Conservation (phyloP, 208 protist genomes). For the Crithidia thermophila region DNA sequence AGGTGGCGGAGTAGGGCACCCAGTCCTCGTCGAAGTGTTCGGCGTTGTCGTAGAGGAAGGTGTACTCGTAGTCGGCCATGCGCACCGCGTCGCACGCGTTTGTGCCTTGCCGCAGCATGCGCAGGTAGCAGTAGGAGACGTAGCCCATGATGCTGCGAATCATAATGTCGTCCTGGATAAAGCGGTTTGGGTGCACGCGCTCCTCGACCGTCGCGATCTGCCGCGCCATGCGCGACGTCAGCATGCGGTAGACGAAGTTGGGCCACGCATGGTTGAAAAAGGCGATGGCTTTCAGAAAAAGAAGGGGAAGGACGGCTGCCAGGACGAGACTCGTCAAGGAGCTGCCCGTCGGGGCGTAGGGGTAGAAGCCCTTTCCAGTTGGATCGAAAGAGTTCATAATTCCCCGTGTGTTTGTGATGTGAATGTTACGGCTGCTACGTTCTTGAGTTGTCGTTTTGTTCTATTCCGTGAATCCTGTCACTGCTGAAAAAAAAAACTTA, state of each 20-base stretch:
- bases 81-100: constrained; percentile 27
- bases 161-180: constrained; percentile 29
- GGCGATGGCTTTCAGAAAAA: constrained; percentile 28
- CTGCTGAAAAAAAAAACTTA: too few relatives aligned
- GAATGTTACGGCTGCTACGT: too few relatives aligned
- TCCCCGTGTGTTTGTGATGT: neutral
- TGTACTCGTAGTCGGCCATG: constrained; percentile 31
- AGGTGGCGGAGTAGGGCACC: constrained; percentile 28
- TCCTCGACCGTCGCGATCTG: constrained; percentile 33
- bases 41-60: constrained; percentile 18
- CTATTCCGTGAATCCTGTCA: too few relatives aligned
- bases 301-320: constrained; percentile 38
- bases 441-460: too few relatives aligned
- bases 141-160: constrained; percentile 29
- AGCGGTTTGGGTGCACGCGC: constrained; percentile 23
- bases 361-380: neutral
- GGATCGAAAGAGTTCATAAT: neutral
- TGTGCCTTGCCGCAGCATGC: constrained; percentile 3
- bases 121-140: constrained; percentile 33
- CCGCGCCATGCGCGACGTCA: constrained; percentile 24
- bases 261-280: constrained; percentile 65
- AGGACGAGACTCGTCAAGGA: constrained; percentile 37
- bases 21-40: constrained; percentile 28
- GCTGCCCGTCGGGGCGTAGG: constrained; percentile 8
- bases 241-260: constrained; percentile 29